A percentile compares a stretch with the other conserved stretches of the same genome.
These are phyloP conservation scores for Thielaviopsis punctulata DNA, from an alignment of 2,329 filamentous ascomycete species.

Conservation along the genomic window DNA sequence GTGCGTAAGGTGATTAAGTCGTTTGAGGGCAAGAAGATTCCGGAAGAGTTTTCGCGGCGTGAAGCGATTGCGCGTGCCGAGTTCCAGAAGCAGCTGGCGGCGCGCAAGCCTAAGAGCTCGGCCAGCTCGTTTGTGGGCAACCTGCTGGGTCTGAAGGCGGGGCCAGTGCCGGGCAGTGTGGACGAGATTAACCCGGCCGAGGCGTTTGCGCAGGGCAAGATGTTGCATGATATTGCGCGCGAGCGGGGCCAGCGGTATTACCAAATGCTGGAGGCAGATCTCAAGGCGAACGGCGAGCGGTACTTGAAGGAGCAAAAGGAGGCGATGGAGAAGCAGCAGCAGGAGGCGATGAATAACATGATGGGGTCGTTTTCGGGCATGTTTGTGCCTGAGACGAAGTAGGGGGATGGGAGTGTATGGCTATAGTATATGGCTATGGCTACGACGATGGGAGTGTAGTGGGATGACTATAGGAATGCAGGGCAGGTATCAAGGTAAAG, in stretches of 20 bases:
- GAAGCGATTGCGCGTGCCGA: constrained; percentile 73
- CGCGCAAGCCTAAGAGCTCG: constrained; percentile 46
- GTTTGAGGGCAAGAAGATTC: constrained; percentile 78
- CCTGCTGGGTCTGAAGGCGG: constrained; percentile 60
- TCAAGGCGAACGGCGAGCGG: constrained; percentile 81
- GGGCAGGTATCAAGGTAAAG: no score
- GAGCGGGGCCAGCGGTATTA: constrained; percentile 87
- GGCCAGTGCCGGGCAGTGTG: constrained; percentile 34
- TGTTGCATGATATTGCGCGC: constrained; percentile 85
- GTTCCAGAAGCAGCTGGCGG: constrained; percentile 62
- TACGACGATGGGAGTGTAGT: no score
- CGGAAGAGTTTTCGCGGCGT: constrained; percentile 72
- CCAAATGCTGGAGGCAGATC: constrained; percentile 74
- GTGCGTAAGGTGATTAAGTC: constrained; percentile 74
- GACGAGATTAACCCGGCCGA: constrained; percentile 51
- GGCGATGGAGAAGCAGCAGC: constrained; percentile 72
- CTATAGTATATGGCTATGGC: no score
- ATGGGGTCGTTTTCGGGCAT: constrained; percentile 55
- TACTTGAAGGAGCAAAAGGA: constrained; percentile 90
- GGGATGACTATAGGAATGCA: no score
- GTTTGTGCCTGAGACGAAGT: constrained; percentile 24
- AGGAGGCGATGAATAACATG: constrained; percentile 86
- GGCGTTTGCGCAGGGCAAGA: constrained; percentile 81
- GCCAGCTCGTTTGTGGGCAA: constrained; percentile 51
- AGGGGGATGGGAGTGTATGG: background rate